These are phyloP conservation scores for Chalciporus chontae DNA, from an alignment of 768 basidiomycete species.

Conservation along the genomic window DNA sequence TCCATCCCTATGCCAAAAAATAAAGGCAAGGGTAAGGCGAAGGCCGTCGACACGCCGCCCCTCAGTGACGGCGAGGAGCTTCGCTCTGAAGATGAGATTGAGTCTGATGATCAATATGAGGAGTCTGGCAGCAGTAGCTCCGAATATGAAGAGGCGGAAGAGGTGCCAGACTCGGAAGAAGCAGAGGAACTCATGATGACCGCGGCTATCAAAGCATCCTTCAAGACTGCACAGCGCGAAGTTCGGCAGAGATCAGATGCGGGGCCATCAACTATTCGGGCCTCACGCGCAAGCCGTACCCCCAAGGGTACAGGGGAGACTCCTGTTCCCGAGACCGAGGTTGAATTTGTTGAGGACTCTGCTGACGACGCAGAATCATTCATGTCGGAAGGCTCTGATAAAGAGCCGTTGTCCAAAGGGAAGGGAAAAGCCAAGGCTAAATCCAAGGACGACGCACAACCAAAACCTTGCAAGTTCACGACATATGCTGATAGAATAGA, in stretches of 20 bases:
- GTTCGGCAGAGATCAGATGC: slow-evolving; percentile 29
- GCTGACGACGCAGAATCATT: slow-evolving; percentile 10
- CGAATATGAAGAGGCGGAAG: slow-evolving; percentile 43
- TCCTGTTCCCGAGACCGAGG: slow-evolving; percentile 7
- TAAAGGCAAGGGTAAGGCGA: slow-evolving; percentile 28
- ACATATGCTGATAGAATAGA: slow-evolving; percentile 9
- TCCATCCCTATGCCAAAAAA: slow-evolving; percentile 3
- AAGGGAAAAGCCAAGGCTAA: slow-evolving; percentile 33
- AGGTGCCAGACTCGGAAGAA: slow-evolving; percentile 33
- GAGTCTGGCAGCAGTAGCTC: slow-evolving; percentile 58
- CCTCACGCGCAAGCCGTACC: slow-evolving; percentile 42
- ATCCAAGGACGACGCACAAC: slow-evolving; percentile 16
- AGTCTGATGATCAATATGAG: slow-evolving; percentile 39
- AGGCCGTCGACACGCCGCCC: slow-evolving; percentile 25
- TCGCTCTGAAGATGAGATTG: slow-evolving; percentile 35
- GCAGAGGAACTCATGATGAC: slow-evolving; percentile 46
- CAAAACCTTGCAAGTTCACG: neutral
- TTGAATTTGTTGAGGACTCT: slow-evolving; percentile 7
- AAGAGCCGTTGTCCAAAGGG: slow-evolving; percentile 24
- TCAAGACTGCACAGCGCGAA: slow-evolving; percentile 34
- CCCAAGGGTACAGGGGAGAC: slow-evolving; percentile 27
- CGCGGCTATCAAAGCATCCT: slow-evolving; percentile 54
- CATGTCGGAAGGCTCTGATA: slow-evolving; percentile 9
- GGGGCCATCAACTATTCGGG: slow-evolving; percentile 33
- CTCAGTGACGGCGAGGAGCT: slow-evolving; percentile 27